A percentile compares a stretch with the other conserved stretches of the same genome.
phyloP scores from a whole-genome alignment of 2,329 filamentous ascomycete species.

The Sphaerulina populicola region DNA sequence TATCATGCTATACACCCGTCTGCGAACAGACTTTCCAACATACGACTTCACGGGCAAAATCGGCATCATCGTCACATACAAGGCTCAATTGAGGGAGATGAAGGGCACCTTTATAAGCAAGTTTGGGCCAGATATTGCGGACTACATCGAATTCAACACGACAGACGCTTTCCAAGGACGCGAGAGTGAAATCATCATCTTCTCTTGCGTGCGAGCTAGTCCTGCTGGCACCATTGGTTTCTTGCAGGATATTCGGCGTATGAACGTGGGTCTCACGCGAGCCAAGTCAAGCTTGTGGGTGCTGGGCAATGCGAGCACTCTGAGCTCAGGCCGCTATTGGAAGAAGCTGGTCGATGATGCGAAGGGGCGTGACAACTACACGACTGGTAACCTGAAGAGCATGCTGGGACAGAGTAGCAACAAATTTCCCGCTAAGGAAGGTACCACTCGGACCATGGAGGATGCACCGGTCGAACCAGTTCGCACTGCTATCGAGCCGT shows the following conservation, averaged over 20 bases:
- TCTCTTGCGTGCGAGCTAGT: constrained; percentile 92
- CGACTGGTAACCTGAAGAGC: constrained; percentile 53
- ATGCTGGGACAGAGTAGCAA: constrained; percentile 49
- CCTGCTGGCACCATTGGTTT: constrained; percentile 95
- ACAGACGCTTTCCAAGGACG: constrained; percentile 96
- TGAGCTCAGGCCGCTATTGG: constrained; percentile 88
- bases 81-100: constrained; percentile 77
- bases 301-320: constrained; percentile 78
- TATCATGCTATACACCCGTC: constrained; percentile 71
- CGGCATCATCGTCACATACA: constrained; percentile 96
- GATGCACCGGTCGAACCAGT: constrained; percentile 11
- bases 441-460: constrained; percentile 21
- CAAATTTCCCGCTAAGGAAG: constrained; percentile 29
- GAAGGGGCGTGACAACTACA: constrained; percentile 64
- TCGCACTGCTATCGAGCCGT: background rate
- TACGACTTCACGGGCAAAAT: constrained; percentile 59
- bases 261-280: constrained; percentile 97
- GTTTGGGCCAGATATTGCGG: constrained; percentile 67
- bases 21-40: constrained; percentile 59
- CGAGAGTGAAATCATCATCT: constrained; percentile 96
- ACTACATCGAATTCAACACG: constrained; percentile 91
- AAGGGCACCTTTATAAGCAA: constrained; percentile 62
- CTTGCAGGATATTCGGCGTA: constrained; percentile 93
- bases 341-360: constrained; percentile 76
- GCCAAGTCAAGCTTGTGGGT: constrained; percentile 97